These are phyloP conservation scores for Entomortierella beljakovae DNA, from an alignment of 192 early-diverging fungal species.

Conservation along the genomic window DNA sequence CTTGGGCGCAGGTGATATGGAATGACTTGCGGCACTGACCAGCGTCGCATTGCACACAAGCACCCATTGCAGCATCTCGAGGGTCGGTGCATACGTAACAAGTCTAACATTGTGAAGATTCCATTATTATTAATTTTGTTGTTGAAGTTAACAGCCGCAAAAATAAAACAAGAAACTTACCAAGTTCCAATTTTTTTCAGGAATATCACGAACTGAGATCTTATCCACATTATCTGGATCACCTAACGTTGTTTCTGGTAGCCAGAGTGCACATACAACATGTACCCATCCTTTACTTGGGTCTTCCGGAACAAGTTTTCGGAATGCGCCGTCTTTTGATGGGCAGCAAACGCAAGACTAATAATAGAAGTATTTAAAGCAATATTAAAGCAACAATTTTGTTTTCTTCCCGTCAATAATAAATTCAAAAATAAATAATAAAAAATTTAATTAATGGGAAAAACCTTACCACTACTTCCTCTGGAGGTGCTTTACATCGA, in stretches of 20 bases:
- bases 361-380: conserved; percentile 31
- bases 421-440: conserved; percentile 2
- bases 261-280: conserved; percentile 62
- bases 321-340: conserved; percentile 59
- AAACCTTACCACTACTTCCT: conserved; percentile 55
- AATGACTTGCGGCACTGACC: conserved; percentile 60
- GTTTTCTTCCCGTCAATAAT: conserved; percentile 9
- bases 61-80: conserved; percentile 52
- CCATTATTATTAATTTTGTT: neutral
- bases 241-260: conserved; percentile 59
- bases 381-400: neutral
- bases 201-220: conserved; percentile 55
- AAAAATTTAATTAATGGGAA: conserved; percentile 1
- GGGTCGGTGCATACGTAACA: conserved; percentile 59
- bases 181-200: conserved; percentile 60
- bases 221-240: conserved; percentile 50
- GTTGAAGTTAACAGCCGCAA: neutral
- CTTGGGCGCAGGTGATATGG: conserved; percentile 62
- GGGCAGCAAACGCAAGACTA: conserved; percentile 58
- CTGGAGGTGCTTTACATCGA: conserved; percentile 53
- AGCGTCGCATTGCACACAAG: conserved; percentile 62
- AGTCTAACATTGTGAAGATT: conserved; percentile 21
- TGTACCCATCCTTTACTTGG: conserved; percentile 58
- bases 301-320: conserved; percentile 47
- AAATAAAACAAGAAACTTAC: conserved; percentile 19